Conservation (phyloP, 202 grass and related monocot genomes). For the Panicum virgatum region DNA sequence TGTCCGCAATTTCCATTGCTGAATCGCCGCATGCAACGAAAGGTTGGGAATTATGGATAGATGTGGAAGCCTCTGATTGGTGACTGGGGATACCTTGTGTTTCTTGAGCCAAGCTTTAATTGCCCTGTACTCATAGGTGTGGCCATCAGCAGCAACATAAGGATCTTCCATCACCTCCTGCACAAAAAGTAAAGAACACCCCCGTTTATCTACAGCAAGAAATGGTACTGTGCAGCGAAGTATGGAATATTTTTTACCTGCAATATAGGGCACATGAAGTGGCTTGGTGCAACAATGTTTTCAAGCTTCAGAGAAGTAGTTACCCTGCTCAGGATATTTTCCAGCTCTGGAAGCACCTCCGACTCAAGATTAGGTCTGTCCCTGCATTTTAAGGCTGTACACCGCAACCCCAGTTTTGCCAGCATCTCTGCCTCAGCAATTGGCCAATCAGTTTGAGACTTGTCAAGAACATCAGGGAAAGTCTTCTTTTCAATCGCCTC, state of each 20-base stretch:
- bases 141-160: constrained; percentile 81
- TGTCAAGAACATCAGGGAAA: constrained; percentile 51
- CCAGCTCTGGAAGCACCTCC: constrained; percentile 71
- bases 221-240: not conserved
- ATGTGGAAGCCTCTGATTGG: constrained; percentile 53
- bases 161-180: constrained; percentile 89
- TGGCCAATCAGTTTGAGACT: constrained; percentile 67
- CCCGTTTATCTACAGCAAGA: not conserved
- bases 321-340: constrained; percentile 59
- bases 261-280: constrained; percentile 80
- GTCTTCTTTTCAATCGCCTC: constrained; percentile 48
- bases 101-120: constrained; percentile 80
- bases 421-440: constrained; percentile 64
- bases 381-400: constrained; percentile 65
- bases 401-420: constrained; percentile 68
- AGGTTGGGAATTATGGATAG: constrained; percentile 71
- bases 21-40: constrained; percentile 69
- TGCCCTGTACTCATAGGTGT: constrained; percentile 80
- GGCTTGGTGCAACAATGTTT: constrained; percentile 48
- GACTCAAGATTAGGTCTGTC: constrained; percentile 70
- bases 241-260: constrained; percentile 48
- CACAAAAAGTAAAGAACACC: constrained; percentile 5
- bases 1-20: constrained; percentile 70
- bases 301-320: constrained; percentile 40
- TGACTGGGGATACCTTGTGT: constrained; percentile 65